Base-by-base conservation (phyloP, 352 stramenopile species). In the Peronospora farinosa region DNA sequence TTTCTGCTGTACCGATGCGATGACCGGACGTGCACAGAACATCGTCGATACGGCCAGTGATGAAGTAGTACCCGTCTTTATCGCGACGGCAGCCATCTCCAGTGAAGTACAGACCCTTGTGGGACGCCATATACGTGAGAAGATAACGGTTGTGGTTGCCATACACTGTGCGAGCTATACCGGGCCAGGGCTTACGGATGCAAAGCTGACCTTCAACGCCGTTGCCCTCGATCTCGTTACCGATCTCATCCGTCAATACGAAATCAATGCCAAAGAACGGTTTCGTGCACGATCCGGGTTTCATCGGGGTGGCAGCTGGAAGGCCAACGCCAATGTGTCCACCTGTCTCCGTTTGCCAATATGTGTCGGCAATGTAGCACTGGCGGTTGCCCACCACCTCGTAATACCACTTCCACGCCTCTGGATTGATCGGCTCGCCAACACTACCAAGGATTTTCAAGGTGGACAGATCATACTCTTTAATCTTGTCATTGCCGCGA, bases 381-480 rank as follows among this genome's bases (percentile, higher is more conserved):
- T 86, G 66, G 10, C 63, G 73, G 23, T 88, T 72, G n/a, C 84
- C 84, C 31, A 98, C 87, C 11, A 96, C 70, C 60, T 97, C 81
- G 57, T 96, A 97, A 65, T 98, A 98, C 96, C 96, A 99, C 16
- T 88, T 79, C 95, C 95, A 98, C 2, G 75, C 77, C 66, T 98
- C 96, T 0, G 96, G 96, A 71, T 99, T 99, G 71, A 99, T 99
- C 5, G 96, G 97, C 72, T 99, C 97, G 25, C 97, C 97, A 16
- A 99, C 97, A 44, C 90, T 98, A 15, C 96, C 96, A 10, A 99
- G 74, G 27, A 99, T 81, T 28, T 94, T 88, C 27, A 99, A 70
- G 25, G 69, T 91, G 32, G 83, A 65, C 8, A 67, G 17, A 41
- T 68, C 60, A 16, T 69, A 67, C 45, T 97, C 92, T 21, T 87